Evolutionary conservation across 2,329 filamentous ascomycete genomes (phyloP).

Genomic region (Hypocreales sp.): DNA sequence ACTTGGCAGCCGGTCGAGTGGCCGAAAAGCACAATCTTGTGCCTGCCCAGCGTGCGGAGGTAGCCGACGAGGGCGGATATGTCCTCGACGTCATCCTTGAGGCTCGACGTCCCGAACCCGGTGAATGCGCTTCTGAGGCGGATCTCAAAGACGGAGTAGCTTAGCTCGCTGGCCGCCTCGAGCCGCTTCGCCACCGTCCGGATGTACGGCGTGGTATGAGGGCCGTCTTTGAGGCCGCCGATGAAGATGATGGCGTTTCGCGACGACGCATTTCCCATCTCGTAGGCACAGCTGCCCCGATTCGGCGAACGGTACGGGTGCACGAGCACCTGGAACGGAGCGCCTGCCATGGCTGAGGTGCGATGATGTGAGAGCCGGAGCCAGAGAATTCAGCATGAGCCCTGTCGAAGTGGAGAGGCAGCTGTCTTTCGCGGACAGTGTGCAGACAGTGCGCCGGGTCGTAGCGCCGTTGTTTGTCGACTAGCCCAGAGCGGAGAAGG

Average conservation of each 20-base stretch:
- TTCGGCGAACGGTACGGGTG: slow-evolving; percentile 29
- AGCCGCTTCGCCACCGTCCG: slow-evolving; percentile 28
- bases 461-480: too few relatives aligned
- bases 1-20: slow-evolving; percentile 45
- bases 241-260: slow-evolving; percentile 52
- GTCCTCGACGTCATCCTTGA: slow-evolving; percentile 37
- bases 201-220: slow-evolving; percentile 46
- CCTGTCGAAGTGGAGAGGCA: too few relatives aligned
- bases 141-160: slow-evolving; percentile 41
- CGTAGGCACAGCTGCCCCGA: slow-evolving; percentile 28
- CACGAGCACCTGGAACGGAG: slow-evolving; percentile 27
- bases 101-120: slow-evolving; percentile 33
- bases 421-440: too few relatives aligned
- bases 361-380: background rate
- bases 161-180: slow-evolving; percentile 18
- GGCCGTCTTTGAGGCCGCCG: slow-evolving; percentile 55
- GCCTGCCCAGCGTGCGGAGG: slow-evolving; percentile 30
- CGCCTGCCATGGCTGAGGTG: slow-evolving; percentile 10
- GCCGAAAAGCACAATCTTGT: slow-evolving; percentile 39
- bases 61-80: slow-evolving; percentile 37
- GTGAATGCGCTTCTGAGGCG: slow-evolving; percentile 37
- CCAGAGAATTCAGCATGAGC: background rate
- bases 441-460: too few relatives aligned
- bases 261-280: slow-evolving; percentile 22
- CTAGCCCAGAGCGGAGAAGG: too few relatives aligned